Evolutionary conservation across 306 rosid genomes (phyloP), one percentile per base, ranked within the genome.

Genomic region (Lathyrus sativus): DNA sequence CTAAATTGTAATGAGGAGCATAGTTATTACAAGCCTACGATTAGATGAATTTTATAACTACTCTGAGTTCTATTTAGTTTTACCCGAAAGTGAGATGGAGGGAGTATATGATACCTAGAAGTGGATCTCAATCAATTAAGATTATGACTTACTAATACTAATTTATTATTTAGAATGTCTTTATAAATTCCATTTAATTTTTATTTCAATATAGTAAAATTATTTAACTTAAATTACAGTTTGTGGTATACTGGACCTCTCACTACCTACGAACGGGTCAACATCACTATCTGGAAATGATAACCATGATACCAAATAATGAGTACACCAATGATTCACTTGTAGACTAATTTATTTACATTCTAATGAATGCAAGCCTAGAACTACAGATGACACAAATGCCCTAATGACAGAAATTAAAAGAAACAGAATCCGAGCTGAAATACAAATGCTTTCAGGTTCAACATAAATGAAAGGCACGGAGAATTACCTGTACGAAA

Each of bases 401-500:
- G 4, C 29, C 29, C 4, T 11, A 11, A 54, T 11, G 4, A 11
- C 9, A 54, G 15, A 54, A 54, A 54, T 11, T 4, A 55, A 26
- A 18, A 38, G 24, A 55, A 55, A 55, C 37, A 24, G 12, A 26
- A 55, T 12, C 37, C 17, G 14, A 6, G 29, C 39, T 44, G 15
- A 55, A 55, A 24, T 22, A 55, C 14, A 13, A 44, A 62, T 65
- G 65, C 37, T 64, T 64, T 73, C 73, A 75, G 63, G 35, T 42
- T 42, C 68, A 22, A 54, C 67, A 58, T 38, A 58, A 15, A 72
- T 4, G 73, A 55, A 65, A 65, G 58, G 49, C 37, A 65, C 13
- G 19, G 41, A 73, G 68, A 65, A 44, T 82, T 71, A 92, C 98
- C 96, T 90, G 98, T 65, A 88, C 64, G 84, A 93, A 93, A 76